phyloP scores from a whole-genome alignment of 768 basidiomycete species.

The Podaxis sp. region DNA sequence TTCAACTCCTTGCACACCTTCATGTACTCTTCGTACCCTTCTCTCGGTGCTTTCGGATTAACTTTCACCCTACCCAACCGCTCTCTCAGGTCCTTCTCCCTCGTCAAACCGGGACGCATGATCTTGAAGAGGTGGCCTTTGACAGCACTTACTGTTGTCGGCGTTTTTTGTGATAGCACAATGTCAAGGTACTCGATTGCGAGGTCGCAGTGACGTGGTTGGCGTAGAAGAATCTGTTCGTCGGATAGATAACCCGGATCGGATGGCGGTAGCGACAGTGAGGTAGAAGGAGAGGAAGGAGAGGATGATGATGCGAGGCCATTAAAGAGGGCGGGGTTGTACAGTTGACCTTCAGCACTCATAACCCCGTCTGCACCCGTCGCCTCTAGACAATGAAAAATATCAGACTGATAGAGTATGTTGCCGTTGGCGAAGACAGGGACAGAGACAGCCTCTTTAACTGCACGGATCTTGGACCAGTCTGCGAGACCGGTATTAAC shows the following conservation, averaged over 20 bases:
- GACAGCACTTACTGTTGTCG: conserved; percentile 71
- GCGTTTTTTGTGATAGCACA: conserved; percentile 67
- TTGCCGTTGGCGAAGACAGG: conserved; percentile 99
- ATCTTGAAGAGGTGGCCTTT: conserved; percentile 95
- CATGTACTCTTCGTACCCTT: conserved; percentile 13
- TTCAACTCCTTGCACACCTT: conserved; percentile 49
- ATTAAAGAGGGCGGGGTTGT: conserved; percentile 83
- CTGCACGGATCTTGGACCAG: conserved; percentile 86
- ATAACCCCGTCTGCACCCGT: conserved; percentile 94
- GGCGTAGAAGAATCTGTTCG: conserved; percentile 37
- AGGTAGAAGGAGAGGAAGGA: conserved; percentile 14
- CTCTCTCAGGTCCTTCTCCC: conserved; percentile 73
- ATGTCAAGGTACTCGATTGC: conserved; percentile 88
- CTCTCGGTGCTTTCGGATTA: conserved; percentile 19
- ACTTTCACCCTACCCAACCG: conserved; percentile 55
- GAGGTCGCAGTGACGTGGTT: conserved; percentile 62
- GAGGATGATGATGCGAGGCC: conserved; percentile 26
- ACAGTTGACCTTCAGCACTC: conserved; percentile 93
- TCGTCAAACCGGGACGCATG: conserved; percentile 70
- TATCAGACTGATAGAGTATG: conserved; percentile 84
- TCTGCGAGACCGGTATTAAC: conserved; percentile 83
- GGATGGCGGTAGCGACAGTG: neutral
- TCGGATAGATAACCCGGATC: conserved; percentile 26
- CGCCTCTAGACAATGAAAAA: conserved; percentile 71
- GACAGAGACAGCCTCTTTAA: conserved; percentile 85